Base-by-base conservation (phyloP, 768 basidiomycete species). In the Serendipita sp. region DNA sequence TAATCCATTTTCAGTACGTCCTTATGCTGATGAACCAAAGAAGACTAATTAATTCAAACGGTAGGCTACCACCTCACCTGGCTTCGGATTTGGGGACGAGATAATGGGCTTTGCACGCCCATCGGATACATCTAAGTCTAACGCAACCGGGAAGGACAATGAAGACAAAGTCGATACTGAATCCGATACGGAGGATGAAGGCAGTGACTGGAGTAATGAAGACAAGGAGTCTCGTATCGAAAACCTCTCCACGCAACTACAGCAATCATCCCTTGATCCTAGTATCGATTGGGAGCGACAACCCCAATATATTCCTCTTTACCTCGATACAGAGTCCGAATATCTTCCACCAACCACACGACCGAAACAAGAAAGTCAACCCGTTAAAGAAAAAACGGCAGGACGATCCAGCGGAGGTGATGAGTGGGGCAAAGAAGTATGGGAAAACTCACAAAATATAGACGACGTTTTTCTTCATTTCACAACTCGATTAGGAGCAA, bases 401-500 rank as follows among this genome's bases (percentile, higher is more conserved):
- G 76, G 78, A 31, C 74, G 75, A 29, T 73, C 70, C 23, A 75
- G 75, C 27, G 69, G 68, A 64, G 65, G 64, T 48, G 71, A 69
- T 23, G 69, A 58, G 15, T 88, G 85, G 90, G 72, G 77, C 10
- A 74, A 81, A 3, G 92, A 95, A 72, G 76, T 79, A 18, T 95
- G 90, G 71, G 92, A 93, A 74, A 85, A 87, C 70, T 86, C 87
- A 13, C 70, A 87, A 55, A 77, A 86, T 50, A 77, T 89, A 46
- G 94, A 97, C 72, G 83, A 84, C 63, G 82, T 91, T 2, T 97
- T 98, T 71, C 87, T 93, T 69, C 79, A 82, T 16, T 98, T 96
- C 70, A 83, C 82, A 62, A 82, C 83, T 69, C 78, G 91, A 37
- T 81, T 91, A 10, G 77, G 74, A 44, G 77, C 80, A 66, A 84